A percentile compares a stretch with the other conserved stretches of the same genome.
Evolutionary conservation across 768 basidiomycete species (phyloP).

Genomic region (Cyclocybe cylindracea): DNA sequence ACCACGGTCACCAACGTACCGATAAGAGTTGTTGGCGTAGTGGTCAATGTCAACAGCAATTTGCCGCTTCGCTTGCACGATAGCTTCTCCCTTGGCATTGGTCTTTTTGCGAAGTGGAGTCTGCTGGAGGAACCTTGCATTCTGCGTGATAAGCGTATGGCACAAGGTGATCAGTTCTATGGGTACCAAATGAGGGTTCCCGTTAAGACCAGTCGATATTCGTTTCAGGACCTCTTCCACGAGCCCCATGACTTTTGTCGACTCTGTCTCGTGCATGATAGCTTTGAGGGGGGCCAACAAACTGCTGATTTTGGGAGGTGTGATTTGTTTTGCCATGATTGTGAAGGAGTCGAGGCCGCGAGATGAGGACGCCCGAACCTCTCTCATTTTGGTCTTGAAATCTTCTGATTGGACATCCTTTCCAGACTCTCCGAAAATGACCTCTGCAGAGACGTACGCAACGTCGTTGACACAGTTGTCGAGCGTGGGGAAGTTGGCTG

Average conservation of each 20-base stretch:
- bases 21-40: slow-evolving; percentile 85
- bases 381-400: slow-evolving; percentile 93
- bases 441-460: slow-evolving; percentile 81
- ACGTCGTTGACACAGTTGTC: slow-evolving; percentile 81
- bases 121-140: slow-evolving; percentile 82
- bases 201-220: slow-evolving; percentile 81
- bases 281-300: slow-evolving; percentile 78
- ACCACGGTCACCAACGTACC: slow-evolving; percentile 43
- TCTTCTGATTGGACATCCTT: slow-evolving; percentile 86
- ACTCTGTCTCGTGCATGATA: slow-evolving; percentile 85
- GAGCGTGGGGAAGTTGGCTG: slow-evolving; percentile 56
- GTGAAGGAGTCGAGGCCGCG: slow-evolving; percentile 86
- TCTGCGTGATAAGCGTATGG: slow-evolving; percentile 88
- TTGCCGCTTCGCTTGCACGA: slow-evolving; percentile 80
- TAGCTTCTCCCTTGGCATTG: slow-evolving; percentile 52
- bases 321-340: slow-evolving; percentile 75
- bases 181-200: slow-evolving; percentile 71
- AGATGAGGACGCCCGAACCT: slow-evolving; percentile 83
- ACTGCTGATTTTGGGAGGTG: slow-evolving; percentile 72
- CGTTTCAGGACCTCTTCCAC: slow-evolving; percentile 89
- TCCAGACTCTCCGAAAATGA: slow-evolving; percentile 92
- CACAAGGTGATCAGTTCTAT: slow-evolving; percentile 78
- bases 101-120: slow-evolving; percentile 38
- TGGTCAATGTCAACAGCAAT: slow-evolving; percentile 56
- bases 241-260: slow-evolving; percentile 74